Evolutionary conservation across 306 rosid species (phyloP).

Genomic region (Lotus japonicus): DNA sequence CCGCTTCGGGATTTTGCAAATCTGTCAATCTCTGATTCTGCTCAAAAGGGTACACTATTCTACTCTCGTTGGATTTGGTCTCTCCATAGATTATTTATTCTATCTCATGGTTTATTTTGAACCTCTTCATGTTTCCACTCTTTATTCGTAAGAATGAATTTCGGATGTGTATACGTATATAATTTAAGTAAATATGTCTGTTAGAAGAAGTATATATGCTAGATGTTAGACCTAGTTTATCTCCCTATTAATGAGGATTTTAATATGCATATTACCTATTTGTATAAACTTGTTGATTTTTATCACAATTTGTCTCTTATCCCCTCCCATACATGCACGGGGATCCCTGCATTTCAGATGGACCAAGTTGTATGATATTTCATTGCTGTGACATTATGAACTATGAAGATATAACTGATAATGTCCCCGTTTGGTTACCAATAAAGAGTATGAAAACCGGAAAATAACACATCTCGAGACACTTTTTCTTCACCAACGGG

Average conservation of each 20-base stretch:
- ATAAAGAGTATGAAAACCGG: too few species aligned
- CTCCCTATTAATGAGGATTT: background rate
- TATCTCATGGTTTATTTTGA: background rate
- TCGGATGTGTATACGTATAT: background rate
- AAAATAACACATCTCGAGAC: too few species aligned
- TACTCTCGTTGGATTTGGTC: background rate
- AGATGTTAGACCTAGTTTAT: background rate
- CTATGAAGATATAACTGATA: background rate
- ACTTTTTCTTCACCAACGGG: too few species aligned
- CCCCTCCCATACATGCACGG: too few species aligned
- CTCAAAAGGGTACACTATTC: slow-evolving; percentile 41
- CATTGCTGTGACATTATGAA: background rate
- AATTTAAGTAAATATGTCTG: background rate
- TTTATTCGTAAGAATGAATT: background rate
- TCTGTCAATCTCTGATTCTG: slow-evolving; percentile 48
- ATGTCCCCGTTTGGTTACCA: too few species aligned
- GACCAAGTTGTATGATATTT: background rate
- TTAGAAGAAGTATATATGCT: background rate
- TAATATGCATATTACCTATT: background rate
- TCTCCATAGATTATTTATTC: background rate
- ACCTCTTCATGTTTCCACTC: background rate
- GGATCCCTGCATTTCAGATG: too few species aligned
- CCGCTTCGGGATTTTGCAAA: slow-evolving; percentile 62
- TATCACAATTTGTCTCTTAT: background rate
- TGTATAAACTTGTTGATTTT: background rate